Evolutionary conservation across 495 filamentous ascomycete genomes (phyloP), one percentile per base, ranked within the genome.

Genomic region (Penicillium bovifimosum): DNA sequence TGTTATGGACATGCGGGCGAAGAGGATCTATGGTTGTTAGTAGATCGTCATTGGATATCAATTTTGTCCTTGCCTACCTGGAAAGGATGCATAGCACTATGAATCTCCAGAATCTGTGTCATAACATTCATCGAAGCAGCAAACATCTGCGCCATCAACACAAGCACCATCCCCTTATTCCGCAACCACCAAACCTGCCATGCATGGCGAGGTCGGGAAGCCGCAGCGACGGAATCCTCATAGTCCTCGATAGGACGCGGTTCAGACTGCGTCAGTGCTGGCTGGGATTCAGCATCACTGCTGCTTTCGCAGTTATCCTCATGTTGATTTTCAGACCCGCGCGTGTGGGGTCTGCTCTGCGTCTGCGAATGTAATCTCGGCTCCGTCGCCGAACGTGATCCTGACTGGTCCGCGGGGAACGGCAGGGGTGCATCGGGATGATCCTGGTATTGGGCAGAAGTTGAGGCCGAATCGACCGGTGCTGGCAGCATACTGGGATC

Each of bases 51-150:
- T 33, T 24, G 16, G 31, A 48, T 38, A 6, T 14, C 14, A 1
- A 2, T 36, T 8, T 34, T 32, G 24, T 26, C 7, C 18, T 47
- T 6, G 27, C 61, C 29, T 68, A 83, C 80, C 71, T 96, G 92
- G 60, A 95, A 86, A 9, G 92, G 88, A 72, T 95, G 82, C 75
- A 93, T 84, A 0, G 73, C 72, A 29, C 81, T 89, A 51, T 86
- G 80, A 4, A 85, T 75, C 62, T 95, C 90, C 39, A 96, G 71
- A 2, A 95, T 62, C 34, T 92, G 78, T 0, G 90, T 88, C 20
- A 84, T 80, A 7, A 95, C 78, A 64, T 92, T 95, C 93, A 98
- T 98, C 40, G 88, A 68, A 0, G 86, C 84, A 0, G 87, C 91
- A 58, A 96, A 96, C 32, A 95, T 70, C 70, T 96, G 91, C 9